A percentile compares a stretch with the other conserved stretches of the same genome.
Conservation (phyloP, 1,139 yeast species). For the Kurtzmaniella natalensis region DNA sequence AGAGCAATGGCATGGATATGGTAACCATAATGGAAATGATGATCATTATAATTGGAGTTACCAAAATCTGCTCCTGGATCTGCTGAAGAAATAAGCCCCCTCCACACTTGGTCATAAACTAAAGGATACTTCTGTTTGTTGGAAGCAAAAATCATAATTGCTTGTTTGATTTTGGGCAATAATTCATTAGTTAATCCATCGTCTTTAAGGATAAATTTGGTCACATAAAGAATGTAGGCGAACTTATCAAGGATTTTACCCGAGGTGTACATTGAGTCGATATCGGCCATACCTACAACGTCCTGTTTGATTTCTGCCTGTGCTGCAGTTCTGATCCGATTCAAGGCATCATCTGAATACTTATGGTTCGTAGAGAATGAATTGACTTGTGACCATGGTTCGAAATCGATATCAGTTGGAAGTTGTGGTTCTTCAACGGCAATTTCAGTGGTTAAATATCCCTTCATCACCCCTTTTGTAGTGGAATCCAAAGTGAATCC, state of each 20-base stretch:
- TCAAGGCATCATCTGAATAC: slow-evolving; percentile 36
- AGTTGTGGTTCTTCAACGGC: slow-evolving; percentile 44
- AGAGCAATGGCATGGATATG: slow-evolving; percentile 72
- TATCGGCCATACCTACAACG: slow-evolving; percentile 53
- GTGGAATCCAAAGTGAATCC: slow-evolving; percentile 55
- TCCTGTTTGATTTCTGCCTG: slow-evolving; percentile 49
- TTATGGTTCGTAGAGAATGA: slow-evolving; percentile 16
- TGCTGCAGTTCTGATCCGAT: slow-evolving; percentile 46
- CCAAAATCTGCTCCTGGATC: slow-evolving; percentile 70
- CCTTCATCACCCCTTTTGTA: slow-evolving; percentile 63
- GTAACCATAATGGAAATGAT: slow-evolving; percentile 79
- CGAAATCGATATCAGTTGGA: slow-evolving; percentile 49
- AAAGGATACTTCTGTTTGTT: slow-evolving; percentile 61
- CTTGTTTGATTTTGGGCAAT: slow-evolving; percentile 50
- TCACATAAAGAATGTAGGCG: slow-evolving; percentile 65
- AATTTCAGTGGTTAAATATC: slow-evolving; percentile 47
- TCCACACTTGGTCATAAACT: slow-evolving; percentile 65
- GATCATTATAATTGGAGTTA: slow-evolving; percentile 73
- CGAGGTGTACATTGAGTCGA: slow-evolving; percentile 71
- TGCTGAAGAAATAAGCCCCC: slow-evolving; percentile 69
- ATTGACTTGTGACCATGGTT: slow-evolving; percentile 53
- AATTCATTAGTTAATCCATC: slow-evolving; percentile 35
- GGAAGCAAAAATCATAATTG: slow-evolving; percentile 54
- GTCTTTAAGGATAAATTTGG: slow-evolving; percentile 54
- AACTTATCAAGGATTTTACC: slow-evolving; percentile 74